Percentiles rank a stretch among this genome's conserved stretches.
These are phyloP conservation scores for Adansonia rubrostipa DNA, from an alignment of 441 rosid species.

Conservation along the genomic window DNA sequence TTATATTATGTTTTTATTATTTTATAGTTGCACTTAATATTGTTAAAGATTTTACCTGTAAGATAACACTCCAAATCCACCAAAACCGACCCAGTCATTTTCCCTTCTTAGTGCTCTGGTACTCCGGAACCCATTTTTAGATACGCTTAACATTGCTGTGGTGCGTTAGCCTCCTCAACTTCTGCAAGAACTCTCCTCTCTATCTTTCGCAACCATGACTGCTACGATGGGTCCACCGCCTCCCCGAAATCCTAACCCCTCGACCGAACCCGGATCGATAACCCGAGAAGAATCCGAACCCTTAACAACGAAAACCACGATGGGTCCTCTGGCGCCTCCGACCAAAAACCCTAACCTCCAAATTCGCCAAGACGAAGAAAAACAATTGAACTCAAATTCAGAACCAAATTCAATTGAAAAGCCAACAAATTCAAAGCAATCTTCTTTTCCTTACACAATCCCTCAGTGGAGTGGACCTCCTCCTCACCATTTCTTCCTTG, in stretches of 20 bases:
- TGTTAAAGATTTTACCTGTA: too few species aligned
- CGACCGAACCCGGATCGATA: constrained; percentile 20
- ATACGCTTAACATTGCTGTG: neutral
- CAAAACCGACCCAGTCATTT: neutral
- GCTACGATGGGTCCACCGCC: constrained; percentile 71
- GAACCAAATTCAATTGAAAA: constrained; percentile 20
- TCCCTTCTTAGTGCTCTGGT: neutral
- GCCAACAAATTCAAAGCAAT: constrained; percentile 29
- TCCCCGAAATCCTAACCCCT: constrained; percentile 39
- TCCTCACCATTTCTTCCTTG: constrained; percentile 60
- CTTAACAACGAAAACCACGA: constrained; percentile 31
- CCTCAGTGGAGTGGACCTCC: constrained; percentile 96
- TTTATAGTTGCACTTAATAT: too few species aligned
- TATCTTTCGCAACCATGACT: constrained; percentile 40
- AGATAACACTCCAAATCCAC: neutral
- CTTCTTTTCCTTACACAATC: constrained; percentile 71
- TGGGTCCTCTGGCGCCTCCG: constrained; percentile 73
- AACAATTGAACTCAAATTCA: constrained; percentile 23
- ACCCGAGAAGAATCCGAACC: constrained; percentile 32
- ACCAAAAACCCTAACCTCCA: constrained; percentile 42
- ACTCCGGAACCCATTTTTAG: neutral
- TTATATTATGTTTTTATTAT: too few species aligned
- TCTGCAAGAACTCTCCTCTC: neutral
- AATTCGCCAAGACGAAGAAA: constrained; percentile 26
- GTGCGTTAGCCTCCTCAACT: neutral